phyloP scores from a whole-genome alignment of 495 filamentous ascomycete species.

The Chlorociboria aeruginascens region DNA sequence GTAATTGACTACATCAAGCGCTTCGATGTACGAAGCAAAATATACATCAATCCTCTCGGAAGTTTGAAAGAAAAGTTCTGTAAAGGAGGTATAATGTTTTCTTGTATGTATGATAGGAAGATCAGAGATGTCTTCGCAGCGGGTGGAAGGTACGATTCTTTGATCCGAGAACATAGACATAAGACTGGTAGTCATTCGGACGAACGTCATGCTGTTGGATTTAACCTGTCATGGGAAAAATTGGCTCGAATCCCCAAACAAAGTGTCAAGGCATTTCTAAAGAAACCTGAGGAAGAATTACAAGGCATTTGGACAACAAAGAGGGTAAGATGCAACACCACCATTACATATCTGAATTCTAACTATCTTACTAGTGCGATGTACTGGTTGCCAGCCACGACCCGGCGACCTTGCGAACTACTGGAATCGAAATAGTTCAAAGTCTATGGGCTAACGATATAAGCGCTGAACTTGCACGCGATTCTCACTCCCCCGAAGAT shows the following conservation, averaged over 20 bases:
- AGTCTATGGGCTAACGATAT: slow-evolving; percentile 75
- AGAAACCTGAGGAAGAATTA: slow-evolving; percentile 46
- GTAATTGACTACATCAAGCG: slow-evolving; percentile 64
- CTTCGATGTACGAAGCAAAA: slow-evolving; percentile 61
- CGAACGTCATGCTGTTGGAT: slow-evolving; percentile 71
- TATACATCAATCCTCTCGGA: slow-evolving; percentile 76
- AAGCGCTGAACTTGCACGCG: slow-evolving; percentile 78
- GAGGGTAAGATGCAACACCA: slow-evolving; percentile 36
- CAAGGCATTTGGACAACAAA: slow-evolving; percentile 49
- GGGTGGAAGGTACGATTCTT: slow-evolving; percentile 80
- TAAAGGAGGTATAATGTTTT: slow-evolving; percentile 74
- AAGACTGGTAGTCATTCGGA: slow-evolving; percentile 38
- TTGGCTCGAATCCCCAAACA: slow-evolving; percentile 55
- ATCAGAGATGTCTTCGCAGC: slow-evolving; percentile 78
- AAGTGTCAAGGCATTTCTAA: slow-evolving; percentile 48
- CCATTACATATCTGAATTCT: slow-evolving; percentile 1
- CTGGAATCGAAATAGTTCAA: slow-evolving; percentile 61
- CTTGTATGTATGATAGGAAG: slow-evolving; percentile 83
- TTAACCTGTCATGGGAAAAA: slow-evolving; percentile 83
- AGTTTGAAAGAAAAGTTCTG: slow-evolving; percentile 93
- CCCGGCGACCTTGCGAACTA: slow-evolving; percentile 58
- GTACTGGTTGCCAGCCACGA: slow-evolving; percentile 84
- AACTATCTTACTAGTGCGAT: slow-evolving; percentile 49
- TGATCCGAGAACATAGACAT: slow-evolving; percentile 62
- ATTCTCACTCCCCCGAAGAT: slow-evolving; percentile 63